Evolutionary conservation across 805 yeast genomes (phyloP).

Genomic region (Wickerhamiella australiensis): DNA sequence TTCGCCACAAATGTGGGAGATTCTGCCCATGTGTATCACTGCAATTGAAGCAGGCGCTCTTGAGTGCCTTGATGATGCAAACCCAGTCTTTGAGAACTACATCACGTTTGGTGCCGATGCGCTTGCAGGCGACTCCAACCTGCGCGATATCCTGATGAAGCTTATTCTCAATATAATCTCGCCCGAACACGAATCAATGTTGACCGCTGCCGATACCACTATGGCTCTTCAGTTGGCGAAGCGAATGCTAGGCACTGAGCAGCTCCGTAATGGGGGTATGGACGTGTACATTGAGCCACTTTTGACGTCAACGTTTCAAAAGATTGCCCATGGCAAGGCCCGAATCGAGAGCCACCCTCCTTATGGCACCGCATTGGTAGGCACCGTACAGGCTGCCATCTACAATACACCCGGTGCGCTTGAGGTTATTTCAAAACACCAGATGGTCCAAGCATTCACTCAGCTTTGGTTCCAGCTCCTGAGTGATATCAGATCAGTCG

Average conservation of each 20-base stretch:
- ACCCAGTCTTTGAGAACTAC: constrained; percentile 62
- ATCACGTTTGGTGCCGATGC: constrained; percentile 47
- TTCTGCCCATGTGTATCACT: constrained; percentile 41
- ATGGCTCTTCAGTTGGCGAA: constrained; percentile 36
- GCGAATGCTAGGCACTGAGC: constrained; percentile 28
- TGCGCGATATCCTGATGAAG: constrained; percentile 18
- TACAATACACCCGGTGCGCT: constrained; percentile 52
- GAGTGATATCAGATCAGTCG: constrained; percentile 52
- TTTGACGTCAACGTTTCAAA: constrained; percentile 11
- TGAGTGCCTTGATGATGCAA: constrained; percentile 62
- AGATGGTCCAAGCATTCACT: constrained; percentile 42
- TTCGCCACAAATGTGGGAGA: constrained; percentile 64
- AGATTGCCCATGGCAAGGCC: constrained; percentile 14
- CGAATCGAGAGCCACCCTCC: constrained; percentile 23
- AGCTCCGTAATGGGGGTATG: constrained; percentile 17
- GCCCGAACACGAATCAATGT: not conserved
- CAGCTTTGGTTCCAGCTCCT: constrained; percentile 52
- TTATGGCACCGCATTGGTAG: constrained; percentile 41
- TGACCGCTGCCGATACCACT: constrained; percentile 36
- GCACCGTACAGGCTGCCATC: constrained; percentile 52
- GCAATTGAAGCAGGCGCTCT: constrained; percentile 34
- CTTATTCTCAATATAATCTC: constrained; percentile 3
- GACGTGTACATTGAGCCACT: constrained; percentile 13
- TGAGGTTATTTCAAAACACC: constrained; percentile 35
- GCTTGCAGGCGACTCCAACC: constrained; percentile 31